Conservation (phyloP, 2,329 filamentous ascomycete genomes). For the Westerdykella ornata region DNA sequence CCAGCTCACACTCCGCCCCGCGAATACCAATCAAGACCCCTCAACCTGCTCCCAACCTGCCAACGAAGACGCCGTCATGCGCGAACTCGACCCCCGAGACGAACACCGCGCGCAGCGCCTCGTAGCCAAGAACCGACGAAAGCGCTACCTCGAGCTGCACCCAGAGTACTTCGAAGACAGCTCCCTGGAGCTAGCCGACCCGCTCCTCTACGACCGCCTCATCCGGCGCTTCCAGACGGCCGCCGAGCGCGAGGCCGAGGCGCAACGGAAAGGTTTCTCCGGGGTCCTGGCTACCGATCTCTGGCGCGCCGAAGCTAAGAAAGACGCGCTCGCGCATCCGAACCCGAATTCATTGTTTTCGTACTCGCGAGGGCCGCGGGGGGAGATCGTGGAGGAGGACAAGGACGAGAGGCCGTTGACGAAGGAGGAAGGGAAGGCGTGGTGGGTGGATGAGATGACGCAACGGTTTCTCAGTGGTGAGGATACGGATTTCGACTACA, state of each 20-base stretch:
- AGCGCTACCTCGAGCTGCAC: constrained; percentile 66
- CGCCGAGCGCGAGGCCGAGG: constrained; percentile 66
- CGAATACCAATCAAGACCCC: constrained; percentile 2
- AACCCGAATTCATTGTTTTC: constrained; percentile 46
- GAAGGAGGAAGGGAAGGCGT: constrained; percentile 59
- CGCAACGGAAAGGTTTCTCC: constrained; percentile 67
- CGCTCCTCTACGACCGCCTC: constrained; percentile 73
- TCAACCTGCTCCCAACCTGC: neutral
- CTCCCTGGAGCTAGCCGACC: constrained; percentile 61
- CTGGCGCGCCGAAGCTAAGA: constrained; percentile 66
- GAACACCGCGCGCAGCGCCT: constrained; percentile 40
- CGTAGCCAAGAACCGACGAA: constrained; percentile 65
- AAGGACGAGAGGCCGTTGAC: constrained; percentile 50
- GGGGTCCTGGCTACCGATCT: constrained; percentile 73
- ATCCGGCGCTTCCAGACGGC: constrained; percentile 70
- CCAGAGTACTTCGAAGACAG: constrained; percentile 62
- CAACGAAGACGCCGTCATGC: constrained; percentile 11
- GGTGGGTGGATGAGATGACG: constrained; percentile 67
- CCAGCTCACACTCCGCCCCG: constrained; percentile 16
- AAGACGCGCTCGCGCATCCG: constrained; percentile 55
- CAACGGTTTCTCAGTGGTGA: constrained; percentile 67
- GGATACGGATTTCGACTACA: constrained; percentile 75
- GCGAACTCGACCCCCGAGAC: constrained; percentile 10
- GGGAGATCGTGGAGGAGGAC: constrained; percentile 53
- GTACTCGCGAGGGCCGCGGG: constrained; percentile 47